Conservation (phyloP, 2,329 filamentous ascomycete species). For the Hymenoscyphus occultus region DNA sequence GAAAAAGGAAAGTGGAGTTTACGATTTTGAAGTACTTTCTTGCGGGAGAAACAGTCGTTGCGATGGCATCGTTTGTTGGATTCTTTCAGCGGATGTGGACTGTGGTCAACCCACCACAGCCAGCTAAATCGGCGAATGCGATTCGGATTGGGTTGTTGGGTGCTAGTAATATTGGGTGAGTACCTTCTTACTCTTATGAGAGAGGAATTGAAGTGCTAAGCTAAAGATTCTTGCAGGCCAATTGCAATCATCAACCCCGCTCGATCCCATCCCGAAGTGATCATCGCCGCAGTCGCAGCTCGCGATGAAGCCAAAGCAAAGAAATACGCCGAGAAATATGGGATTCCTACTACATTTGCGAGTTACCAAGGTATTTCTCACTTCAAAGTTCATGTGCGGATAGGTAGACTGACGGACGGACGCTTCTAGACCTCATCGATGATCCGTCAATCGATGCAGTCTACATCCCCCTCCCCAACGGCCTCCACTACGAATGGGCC, state of each 20-base stretch:
- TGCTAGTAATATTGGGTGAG: slow-evolving; percentile 38
- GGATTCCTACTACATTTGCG: slow-evolving; percentile 48
- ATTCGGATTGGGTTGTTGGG: slow-evolving; percentile 39
- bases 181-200: slow-evolving; percentile 5
- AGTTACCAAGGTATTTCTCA: slow-evolving; percentile 46
- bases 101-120: slow-evolving; percentile 14
- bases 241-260: slow-evolving; percentile 47
- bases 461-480: slow-evolving; percentile 49
- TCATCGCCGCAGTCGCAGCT: slow-evolving; percentile 52
- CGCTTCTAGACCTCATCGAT: slow-evolving; percentile 37
- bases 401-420: background rate
- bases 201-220: background rate
- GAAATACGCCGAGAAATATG: slow-evolving; percentile 49
- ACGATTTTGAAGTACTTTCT: background rate
- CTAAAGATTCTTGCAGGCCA: slow-evolving; percentile 33
- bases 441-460: slow-evolving; percentile 47
- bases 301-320: slow-evolving; percentile 47
- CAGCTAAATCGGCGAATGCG: slow-evolving; percentile 26
- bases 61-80: background rate
- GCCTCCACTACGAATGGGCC: slow-evolving; percentile 47
- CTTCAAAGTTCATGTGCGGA: background rate
- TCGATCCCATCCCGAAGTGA: slow-evolving; percentile 50
- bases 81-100: slow-evolving; percentile 19
- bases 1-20: background rate
- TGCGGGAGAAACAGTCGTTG: background rate